Evolutionary conservation across 1,284 basidiomycete species (phyloP), one percentile per base, ranked within the genome.

Genomic region (Malassezia japonica): DNA sequence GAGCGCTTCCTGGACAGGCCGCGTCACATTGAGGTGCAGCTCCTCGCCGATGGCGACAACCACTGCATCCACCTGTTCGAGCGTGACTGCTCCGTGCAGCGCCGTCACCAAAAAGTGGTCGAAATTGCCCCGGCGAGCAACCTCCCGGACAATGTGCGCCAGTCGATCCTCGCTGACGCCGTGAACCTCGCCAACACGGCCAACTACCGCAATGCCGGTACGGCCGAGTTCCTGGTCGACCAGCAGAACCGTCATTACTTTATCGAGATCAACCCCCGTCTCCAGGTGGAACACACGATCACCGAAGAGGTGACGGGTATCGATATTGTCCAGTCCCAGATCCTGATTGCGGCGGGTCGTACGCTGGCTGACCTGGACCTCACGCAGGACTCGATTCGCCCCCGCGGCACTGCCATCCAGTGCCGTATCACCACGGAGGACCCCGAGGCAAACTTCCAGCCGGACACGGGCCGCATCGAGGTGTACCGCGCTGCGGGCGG

Each of bases 391-490:
- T 86, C 87, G 46, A 89, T 99, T 74, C 86, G 84, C 61, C 89
- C 89, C 76, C 86, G 94, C 55, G 94, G 94, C 33, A 95, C 87
- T 72, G 92, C 94, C 10, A 98, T 99, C 61, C 94, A 99, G 74
- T 95, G 89, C 75, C 90, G 94, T 78, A 82, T 99, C 75, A 98
- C 94, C 36, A 98, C 94, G n/a, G 94, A 99, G 76, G 92, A 99
- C 75, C 82, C 94, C 8, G 81, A 86, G 21, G 74, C 81, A 48
- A 80, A 79, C 72, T 98, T 99, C 86, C 89, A 95, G 76, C 94
- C 94, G 29, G 94, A 99, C 75, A 96, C 89, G 2, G 94, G 94
- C 60, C 95, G 96, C 76, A 98, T 99, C 64, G 92, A 98, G 72
- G 94, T 99, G 29, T 98, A 98, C 77, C 85, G 92, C 59, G 91